Conservation (phyloP, 2,329 filamentous ascomycete species). For the Scorias spongiosa region DNA sequence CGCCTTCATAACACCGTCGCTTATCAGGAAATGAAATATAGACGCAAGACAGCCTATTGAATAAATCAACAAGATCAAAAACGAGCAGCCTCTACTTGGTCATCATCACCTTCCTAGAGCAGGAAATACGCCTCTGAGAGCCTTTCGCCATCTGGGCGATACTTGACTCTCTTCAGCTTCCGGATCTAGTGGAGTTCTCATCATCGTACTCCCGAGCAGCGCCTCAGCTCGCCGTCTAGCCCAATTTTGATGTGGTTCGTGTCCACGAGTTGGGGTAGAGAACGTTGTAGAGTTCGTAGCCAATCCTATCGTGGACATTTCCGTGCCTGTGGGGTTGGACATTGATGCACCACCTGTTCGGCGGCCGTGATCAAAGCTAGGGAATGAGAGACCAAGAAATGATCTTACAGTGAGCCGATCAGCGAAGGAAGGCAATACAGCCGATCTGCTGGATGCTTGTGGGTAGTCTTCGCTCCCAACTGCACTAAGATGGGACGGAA, state of each 20-base stretch:
- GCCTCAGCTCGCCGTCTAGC: conserved; percentile 29
- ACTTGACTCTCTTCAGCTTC: conserved; percentile 14
- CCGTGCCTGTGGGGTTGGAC: background rate
- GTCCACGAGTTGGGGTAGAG: background rate
- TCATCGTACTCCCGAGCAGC: conserved; percentile 21
- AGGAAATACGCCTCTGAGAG: conserved; percentile 15
- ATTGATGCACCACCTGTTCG: background rate
- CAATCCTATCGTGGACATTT: background rate
- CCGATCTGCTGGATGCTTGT: conserved; percentile 3
- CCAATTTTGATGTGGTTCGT: conserved; percentile 21
- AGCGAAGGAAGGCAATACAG: conserved; percentile 6
- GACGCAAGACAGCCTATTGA: no score
- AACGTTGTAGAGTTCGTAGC: background rate
- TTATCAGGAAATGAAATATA: no score
- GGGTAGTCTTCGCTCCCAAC: conserved; percentile 3
- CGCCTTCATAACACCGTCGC: no score
- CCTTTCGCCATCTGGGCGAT: conserved; percentile 16
- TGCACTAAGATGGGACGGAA: background rate
- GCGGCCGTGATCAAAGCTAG: background rate
- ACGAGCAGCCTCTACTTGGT: no score
- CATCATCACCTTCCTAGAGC: conserved; percentile 3
- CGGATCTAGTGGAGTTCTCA: conserved; percentile 11
- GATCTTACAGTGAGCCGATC: background rate
- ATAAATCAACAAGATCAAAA: no score
- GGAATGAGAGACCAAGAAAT: background rate